These are phyloP conservation scores for Suzukiozyma palmioleophila DNA, from an alignment of 1,139 yeast genomes.

Conservation along the genomic window DNA sequence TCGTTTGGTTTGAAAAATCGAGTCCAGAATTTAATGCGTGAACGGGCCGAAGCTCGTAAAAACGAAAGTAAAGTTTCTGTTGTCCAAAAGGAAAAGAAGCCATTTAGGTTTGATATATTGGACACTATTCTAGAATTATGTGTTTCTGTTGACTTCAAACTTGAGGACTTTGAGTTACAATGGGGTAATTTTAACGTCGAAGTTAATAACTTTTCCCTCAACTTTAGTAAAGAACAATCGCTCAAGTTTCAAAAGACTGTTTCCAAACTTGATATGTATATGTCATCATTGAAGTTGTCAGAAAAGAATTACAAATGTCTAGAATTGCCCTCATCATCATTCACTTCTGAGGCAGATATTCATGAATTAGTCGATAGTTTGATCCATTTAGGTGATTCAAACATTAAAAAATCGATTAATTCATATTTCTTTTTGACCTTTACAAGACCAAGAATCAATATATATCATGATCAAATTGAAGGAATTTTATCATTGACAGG, in stretches of 20 bases:
- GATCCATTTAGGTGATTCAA: slow-evolving; percentile 10
- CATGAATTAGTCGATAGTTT: slow-evolving; percentile 10
- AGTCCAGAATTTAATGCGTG: not conserved
- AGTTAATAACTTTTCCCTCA: not conserved
- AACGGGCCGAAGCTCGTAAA: not conserved
- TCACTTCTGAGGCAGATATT: slow-evolving; percentile 16
- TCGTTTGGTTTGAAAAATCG: slow-evolving; percentile 8
- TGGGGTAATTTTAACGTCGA: slow-evolving; percentile 1
- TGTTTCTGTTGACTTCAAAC: slow-evolving; percentile 1
- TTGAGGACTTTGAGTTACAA: slow-evolving; percentile 1
- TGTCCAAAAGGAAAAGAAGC: not conserved
- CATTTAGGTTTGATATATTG: not conserved
- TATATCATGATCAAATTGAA: slow-evolving; percentile 38
- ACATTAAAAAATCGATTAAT: slow-evolving; percentile 12
- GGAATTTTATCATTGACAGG: slow-evolving; percentile 9
- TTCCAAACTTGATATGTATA: slow-evolving; percentile 9
- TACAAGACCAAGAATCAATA: slow-evolving; percentile 32
- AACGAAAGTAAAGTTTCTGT: not conserved
- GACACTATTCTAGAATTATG: not conserved
- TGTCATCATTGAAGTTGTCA: slow-evolving; percentile 26
- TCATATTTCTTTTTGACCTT: slow-evolving; percentile 17
- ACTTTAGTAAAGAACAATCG: not conserved
- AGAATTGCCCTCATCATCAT: slow-evolving; percentile 35
- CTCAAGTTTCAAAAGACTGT: not conserved
- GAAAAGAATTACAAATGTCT: slow-evolving; percentile 30